Percentiles rank a stretch among this genome's conserved stretches.
Evolutionary conservation across 2,329 filamentous ascomycete species (phyloP).

Genomic region (Hyphodiscus sp.): DNA sequence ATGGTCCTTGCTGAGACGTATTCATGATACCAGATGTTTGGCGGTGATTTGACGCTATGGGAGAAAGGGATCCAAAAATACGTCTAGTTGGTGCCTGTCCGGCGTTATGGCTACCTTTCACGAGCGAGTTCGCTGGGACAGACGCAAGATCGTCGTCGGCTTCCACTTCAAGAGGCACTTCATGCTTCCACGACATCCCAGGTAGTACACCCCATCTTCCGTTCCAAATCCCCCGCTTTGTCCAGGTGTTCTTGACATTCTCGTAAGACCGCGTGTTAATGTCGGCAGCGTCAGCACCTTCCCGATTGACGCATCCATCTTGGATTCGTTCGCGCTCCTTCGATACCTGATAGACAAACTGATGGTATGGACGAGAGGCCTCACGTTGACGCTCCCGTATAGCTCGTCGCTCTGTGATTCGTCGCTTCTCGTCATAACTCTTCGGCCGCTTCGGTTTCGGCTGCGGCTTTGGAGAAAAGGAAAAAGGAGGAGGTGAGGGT

Average conservation of each 20-base stretch:
- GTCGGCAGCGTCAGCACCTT: constrained; percentile 15
- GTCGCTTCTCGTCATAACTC: constrained; percentile 16
- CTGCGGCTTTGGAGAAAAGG: too few species aligned
- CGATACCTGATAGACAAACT: constrained; percentile 26
- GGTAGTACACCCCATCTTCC: constrained; percentile 25
- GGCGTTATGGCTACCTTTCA: too few species aligned
- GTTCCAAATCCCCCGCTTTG: constrained; percentile 26
- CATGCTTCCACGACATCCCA: constrained; percentile 29
- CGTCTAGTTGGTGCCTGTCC: too few species aligned
- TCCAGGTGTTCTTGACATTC: constrained; percentile 27
- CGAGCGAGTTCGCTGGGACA: too few species aligned
- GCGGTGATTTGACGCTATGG: too few species aligned
- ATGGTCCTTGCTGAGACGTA: too few species aligned
- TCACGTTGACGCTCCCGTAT: constrained; percentile 19
- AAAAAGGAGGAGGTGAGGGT: too few species aligned
- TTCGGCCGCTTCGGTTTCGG: constrained; percentile 10
- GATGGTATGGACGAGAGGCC: constrained; percentile 26
- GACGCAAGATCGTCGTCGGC: too few species aligned
- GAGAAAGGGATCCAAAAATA: too few species aligned
- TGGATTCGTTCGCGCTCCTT: constrained; percentile 25
- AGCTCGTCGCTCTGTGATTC: constrained; percentile 11
- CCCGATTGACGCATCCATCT: constrained; percentile 20
- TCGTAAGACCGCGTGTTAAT: constrained; percentile 26
- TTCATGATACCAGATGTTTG: too few species aligned
- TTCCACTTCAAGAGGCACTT: constrained; percentile 22